Percentiles rank a stretch among this genome's conserved stretches.
Conservation (phyloP, 2,329 filamentous ascomycete species). For the Curvularia hawaiiensis region DNA sequence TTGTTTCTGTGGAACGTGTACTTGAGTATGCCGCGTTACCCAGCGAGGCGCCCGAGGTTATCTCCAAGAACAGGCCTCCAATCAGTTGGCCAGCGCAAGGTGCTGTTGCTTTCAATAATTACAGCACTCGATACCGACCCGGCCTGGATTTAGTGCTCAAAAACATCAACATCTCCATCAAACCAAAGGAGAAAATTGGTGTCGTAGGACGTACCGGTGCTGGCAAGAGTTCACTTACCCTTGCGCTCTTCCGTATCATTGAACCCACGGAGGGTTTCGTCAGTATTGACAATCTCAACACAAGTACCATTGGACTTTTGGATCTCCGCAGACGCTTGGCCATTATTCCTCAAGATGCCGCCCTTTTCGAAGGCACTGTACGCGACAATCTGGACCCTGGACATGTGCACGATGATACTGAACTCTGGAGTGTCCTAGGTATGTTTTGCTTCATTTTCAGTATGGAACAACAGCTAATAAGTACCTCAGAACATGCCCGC, state of each 20-base stretch:
- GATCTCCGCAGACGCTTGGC: conserved; percentile 88
- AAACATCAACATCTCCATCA: conserved; percentile 89
- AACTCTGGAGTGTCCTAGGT: conserved; percentile 95
- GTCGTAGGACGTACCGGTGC: conserved; percentile 96
- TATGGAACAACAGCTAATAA: conserved; percentile 23
- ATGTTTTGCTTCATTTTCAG: conserved; percentile 44
- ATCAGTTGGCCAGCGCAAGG: conserved; percentile 92
- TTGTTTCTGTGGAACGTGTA: conserved; percentile 96
- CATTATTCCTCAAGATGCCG: conserved; percentile 97
- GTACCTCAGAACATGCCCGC: conserved; percentile 77
- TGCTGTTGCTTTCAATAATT: conserved; percentile 88
- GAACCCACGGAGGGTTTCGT: conserved; percentile 84
- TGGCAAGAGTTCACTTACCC: conserved; percentile 91
- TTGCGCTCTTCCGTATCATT: conserved; percentile 94
- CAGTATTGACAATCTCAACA: conserved; percentile 87
- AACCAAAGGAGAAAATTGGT: conserved; percentile 96
- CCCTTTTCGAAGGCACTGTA: conserved; percentile 90
- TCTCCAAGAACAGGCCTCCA: conserved; percentile 82
- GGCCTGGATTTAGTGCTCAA: conserved; percentile 92
- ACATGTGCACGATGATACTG: conserved; percentile 94
- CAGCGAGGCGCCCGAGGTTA: conserved; percentile 92
- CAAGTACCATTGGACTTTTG: conserved; percentile 84
- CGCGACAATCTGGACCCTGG: conserved; percentile 95
- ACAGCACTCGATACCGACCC: conserved; percentile 89
- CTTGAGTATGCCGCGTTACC: conserved; percentile 92